A percentile compares a stretch with the other conserved stretches of the same genome.
Conservation (phyloP, 2,329 filamentous ascomycete genomes). For the Seiridium cupressi region DNA sequence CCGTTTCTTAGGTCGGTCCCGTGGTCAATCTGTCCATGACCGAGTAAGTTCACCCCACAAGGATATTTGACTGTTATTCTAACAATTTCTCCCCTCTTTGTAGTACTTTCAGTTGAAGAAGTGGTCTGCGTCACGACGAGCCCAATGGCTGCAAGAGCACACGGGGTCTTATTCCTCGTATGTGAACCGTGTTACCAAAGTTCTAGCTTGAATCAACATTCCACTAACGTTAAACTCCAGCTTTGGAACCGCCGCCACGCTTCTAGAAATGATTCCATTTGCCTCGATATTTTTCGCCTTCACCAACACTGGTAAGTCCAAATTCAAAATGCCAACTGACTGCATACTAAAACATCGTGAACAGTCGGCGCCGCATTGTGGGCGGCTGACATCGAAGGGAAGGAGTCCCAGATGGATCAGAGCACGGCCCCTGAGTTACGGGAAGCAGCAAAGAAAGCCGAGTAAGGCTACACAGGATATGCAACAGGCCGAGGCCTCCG, state of each 20-base stretch:
- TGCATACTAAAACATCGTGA: conserved; percentile 14
- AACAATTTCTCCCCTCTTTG: conserved; percentile 36
- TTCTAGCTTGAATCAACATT: background rate
- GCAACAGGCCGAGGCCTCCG: conserved; percentile 19
- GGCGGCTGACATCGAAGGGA: conserved; percentile 79
- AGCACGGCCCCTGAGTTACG: conserved; percentile 50
- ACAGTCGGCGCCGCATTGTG: conserved; percentile 87
- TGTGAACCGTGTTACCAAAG: conserved; percentile 28
- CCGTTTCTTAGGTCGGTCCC: conserved; percentile 37
- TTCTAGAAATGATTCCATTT: conserved; percentile 83
- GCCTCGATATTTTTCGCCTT: conserved; percentile 82
- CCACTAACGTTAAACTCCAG: conserved; percentile 40
- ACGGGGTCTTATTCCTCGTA: conserved; percentile 79
- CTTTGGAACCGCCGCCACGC: conserved; percentile 70
- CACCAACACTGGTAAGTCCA: conserved; percentile 69
- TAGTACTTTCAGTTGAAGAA: conserved; percentile 91
- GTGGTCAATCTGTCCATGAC: conserved; percentile 49
- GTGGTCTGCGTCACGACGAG: conserved; percentile 65
- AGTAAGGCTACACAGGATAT: conserved; percentile 30
- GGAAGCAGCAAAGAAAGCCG: conserved; percentile 47
- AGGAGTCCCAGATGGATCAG: conserved; percentile 46
- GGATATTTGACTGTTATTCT: conserved; percentile 32
- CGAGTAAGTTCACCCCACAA: conserved; percentile 40
- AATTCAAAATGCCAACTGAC: background rate
- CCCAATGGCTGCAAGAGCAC: conserved; percentile 68